A percentile compares a stretch with the other conserved stretches of the same genome.
Evolutionary conservation across 495 filamentous ascomycete species (phyloP).

Genomic region (Aspergillus sclerotioniger): DNA sequence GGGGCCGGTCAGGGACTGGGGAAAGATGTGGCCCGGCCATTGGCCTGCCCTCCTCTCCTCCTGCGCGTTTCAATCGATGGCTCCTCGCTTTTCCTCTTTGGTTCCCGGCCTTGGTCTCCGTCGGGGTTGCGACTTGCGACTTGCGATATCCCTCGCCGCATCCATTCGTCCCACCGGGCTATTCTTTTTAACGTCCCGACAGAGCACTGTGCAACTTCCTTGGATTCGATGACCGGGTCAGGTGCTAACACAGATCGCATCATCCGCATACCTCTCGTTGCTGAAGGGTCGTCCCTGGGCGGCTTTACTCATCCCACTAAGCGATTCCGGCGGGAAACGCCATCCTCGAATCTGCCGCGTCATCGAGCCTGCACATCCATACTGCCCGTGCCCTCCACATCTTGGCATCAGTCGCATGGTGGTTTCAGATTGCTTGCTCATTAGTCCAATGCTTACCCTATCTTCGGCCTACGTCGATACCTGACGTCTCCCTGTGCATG

Average conservation of each 20-base stretch:
- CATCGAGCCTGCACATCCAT: slow-evolving; percentile 12
- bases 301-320: no score
- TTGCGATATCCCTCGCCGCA: background rate
- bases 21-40: background rate
- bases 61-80: background rate
- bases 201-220: no score
- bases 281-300: no score
- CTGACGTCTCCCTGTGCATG: slow-evolving; percentile 1
- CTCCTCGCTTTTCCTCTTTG: background rate
- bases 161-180: background rate
- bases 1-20: slow-evolving; percentile 5
- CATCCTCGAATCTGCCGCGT: slow-evolving; percentile 12
- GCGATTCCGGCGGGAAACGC: background rate
- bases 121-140: background rate
- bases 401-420: slow-evolving; percentile 12
- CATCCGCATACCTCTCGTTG: no score
- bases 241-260: no score
- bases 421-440: slow-evolving; percentile 11
- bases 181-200: background rate
- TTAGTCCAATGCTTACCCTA: background rate
- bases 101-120: background rate
- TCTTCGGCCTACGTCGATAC: slow-evolving; percentile 1
- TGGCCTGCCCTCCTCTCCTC: background rate
- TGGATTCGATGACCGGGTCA: no score
- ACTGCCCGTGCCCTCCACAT: slow-evolving; percentile 4